Conservation (phyloP, 1,284 basidiomycete genomes). For the Fomitopsis pinicola region DNA sequence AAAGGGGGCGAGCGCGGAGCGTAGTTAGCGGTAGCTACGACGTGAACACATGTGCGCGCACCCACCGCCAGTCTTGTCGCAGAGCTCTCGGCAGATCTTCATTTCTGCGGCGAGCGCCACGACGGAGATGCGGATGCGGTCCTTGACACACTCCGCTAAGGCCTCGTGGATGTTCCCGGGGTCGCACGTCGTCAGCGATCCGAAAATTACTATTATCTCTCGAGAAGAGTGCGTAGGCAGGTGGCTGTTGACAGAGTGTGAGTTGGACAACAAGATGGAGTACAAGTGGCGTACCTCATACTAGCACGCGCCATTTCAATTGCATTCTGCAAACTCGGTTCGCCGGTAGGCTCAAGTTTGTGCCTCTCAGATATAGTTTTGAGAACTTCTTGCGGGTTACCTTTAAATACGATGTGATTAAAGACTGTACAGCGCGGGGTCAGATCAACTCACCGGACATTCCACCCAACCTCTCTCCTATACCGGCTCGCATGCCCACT, state of each 20-base stretch:
- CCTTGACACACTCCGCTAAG: slow-evolving; percentile 74
- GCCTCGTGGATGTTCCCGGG: slow-evolving; percentile 96
- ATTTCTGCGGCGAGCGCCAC: slow-evolving; percentile 95
- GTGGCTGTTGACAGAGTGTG: slow-evolving; percentile 51
- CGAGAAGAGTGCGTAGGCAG: slow-evolving; percentile 93
- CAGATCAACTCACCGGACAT: slow-evolving; percentile 69
- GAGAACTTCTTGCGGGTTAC: slow-evolving; percentile 93
- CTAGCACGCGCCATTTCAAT: slow-evolving; percentile 92
- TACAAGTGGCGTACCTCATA: slow-evolving; percentile 61
- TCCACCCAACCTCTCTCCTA: slow-evolving; percentile 83
- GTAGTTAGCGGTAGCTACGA: background rate
- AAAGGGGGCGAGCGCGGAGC: background rate
- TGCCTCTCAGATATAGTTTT: slow-evolving; percentile 83
- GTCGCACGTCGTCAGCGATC: slow-evolving; percentile 94
- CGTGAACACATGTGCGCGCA: slow-evolving; percentile 8
- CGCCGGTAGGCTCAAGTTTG: slow-evolving; percentile 85
- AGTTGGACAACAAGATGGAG: background rate
- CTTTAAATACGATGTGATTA: slow-evolving; percentile 34
- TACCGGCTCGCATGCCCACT: slow-evolving; percentile 86
- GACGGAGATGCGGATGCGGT: slow-evolving; percentile 87
- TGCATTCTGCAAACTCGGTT: slow-evolving; percentile 95
- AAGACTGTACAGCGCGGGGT: background rate
- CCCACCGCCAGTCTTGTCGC: slow-evolving; percentile 84
- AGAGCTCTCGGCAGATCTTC: slow-evolving; percentile 92
- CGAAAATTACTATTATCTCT: slow-evolving; percentile 91